A percentile compares a stretch with the other conserved stretches of the same genome.
phyloP scores from a whole-genome alignment of 805 yeast species.

The Sugiyamaella lignohabitans region DNA sequence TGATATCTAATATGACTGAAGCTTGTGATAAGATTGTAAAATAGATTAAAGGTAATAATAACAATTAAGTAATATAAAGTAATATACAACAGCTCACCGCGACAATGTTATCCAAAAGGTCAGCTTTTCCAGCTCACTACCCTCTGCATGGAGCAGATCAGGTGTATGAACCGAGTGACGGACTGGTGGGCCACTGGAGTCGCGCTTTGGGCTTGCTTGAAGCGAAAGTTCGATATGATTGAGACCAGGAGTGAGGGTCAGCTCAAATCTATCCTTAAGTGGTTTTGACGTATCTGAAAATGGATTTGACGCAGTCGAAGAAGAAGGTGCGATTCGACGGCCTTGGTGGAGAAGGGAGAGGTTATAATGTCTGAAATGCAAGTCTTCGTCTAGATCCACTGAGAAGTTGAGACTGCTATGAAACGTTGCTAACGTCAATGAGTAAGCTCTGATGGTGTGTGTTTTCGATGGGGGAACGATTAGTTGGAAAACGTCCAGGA shows the following conservation, averaged over 20 bases:
- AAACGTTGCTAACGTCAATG: constrained; percentile 43
- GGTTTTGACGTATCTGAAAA: constrained; percentile 21
- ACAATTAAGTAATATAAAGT: too few relatives aligned
- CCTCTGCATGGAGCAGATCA: neutral
- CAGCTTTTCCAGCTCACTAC: constrained; percentile 1
- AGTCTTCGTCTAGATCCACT: constrained; percentile 39
- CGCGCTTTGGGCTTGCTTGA: constrained; percentile 9
- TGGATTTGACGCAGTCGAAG: constrained; percentile 15
- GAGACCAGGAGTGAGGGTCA: constrained; percentile 31
- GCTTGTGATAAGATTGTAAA: too few relatives aligned
- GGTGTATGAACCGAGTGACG: constrained; percentile 4
- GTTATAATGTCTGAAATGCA: constrained; percentile 29
- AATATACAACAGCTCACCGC: too few relatives aligned
- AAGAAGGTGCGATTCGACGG: constrained; percentile 25
- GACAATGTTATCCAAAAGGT: constrained; percentile 4
- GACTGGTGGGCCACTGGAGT: constrained; percentile 5
- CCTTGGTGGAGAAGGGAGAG: constrained; percentile 29
- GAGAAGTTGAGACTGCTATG: constrained; percentile 43
- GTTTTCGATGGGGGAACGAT: constrained; percentile 33
- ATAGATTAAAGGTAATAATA: too few relatives aligned
- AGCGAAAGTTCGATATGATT: constrained; percentile 26
- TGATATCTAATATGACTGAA: too few relatives aligned
- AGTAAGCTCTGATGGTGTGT: constrained; percentile 34
- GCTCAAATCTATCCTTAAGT: constrained; percentile 26
- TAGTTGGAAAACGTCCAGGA: constrained; percentile 35